Base-by-base conservation (phyloP, 345 rosid genomes). In the Ailanthus altissimus region DNA sequence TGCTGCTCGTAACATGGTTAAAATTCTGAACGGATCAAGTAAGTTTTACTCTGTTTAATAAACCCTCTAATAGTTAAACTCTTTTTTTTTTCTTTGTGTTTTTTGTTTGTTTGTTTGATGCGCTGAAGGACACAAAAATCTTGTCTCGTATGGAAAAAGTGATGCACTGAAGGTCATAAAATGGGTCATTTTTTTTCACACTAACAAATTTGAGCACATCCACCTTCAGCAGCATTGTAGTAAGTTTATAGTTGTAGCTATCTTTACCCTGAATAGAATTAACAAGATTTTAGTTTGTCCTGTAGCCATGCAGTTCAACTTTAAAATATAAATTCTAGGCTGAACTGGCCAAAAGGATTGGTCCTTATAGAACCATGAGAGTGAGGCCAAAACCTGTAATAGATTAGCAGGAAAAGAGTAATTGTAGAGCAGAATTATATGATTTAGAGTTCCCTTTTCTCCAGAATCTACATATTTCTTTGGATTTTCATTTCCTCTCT, bases 1-100 rank as follows among this genome's bases (percentile, higher is more conserved):
- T 82, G 97, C 93, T 26, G 99, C 99, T 83, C 92, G 93, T 70
- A 95, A 95, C 89, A 93, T 95, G 98, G 83, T 92, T 72, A 78
- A 84, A 70, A 93, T 93, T 81, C 92, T 93, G 74, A 84, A 84
- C 54, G 98, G 99, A 57, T 93, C 98, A 51, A 77, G 97, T 93
- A 54, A 79, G 92, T 78, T 70, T 72, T 73, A 23, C 72, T 68
- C 63, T 78, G 63, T 26, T 74, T 32, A 28, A 42, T 65, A 51
- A 74, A 25, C 10, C 21, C 58, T 68, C 20, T n/a, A 51, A 43
- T 23, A 38, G 68, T 72, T 70, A 66, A 60, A 20, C 23, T 45
- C 40, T 7, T 23, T 60, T 26, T 5, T 66, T 78, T 70, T 38
- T 75, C 70, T 53, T 11, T 54, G 14, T 43, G 20, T 18, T 28